These are phyloP conservation scores for Zygnema circumcarinatum DNA, from an alignment of 139 green algal species.

Conservation along the genomic window DNA sequence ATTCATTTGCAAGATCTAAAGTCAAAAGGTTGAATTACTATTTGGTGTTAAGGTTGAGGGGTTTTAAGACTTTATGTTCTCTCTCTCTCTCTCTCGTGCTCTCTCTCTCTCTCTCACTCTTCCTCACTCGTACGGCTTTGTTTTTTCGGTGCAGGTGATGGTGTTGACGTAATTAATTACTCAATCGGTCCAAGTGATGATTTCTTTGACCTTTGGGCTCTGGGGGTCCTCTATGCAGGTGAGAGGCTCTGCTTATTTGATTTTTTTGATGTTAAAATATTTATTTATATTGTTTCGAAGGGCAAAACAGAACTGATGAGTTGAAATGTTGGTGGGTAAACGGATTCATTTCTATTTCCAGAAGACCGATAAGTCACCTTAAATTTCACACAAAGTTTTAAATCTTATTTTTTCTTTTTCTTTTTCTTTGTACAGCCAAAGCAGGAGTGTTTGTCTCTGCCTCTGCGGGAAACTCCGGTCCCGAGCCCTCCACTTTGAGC, in stretches of 20 bases:
- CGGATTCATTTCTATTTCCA: too few relatives aligned
- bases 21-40: too few relatives aligned
- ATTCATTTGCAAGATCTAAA: too few relatives aligned
- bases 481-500: not conserved
- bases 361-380: too few relatives aligned
- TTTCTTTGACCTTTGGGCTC: conserved; percentile 9
- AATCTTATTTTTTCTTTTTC: not conserved
- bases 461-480: conserved; percentile 10
- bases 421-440: not conserved
- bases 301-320: too few relatives aligned
- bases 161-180: conserved; percentile 22
- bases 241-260: too few relatives aligned
- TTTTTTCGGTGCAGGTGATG: conserved; percentile 5
- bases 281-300: too few relatives aligned
- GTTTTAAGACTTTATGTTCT: not conserved
- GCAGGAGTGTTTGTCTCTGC: conserved; percentile 20
- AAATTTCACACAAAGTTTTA: not conserved
- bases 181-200: conserved; percentile 14
- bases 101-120: not conserved
- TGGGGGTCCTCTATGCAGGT: conserved; percentile 7
- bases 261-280: too few relatives aligned
- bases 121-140: not conserved
- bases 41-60: too few relatives aligned
- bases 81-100: not conserved
- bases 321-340: too few relatives aligned